Base-by-base conservation (phyloP, 306 rosid species). In the Castanopsis chinensis region DNA sequence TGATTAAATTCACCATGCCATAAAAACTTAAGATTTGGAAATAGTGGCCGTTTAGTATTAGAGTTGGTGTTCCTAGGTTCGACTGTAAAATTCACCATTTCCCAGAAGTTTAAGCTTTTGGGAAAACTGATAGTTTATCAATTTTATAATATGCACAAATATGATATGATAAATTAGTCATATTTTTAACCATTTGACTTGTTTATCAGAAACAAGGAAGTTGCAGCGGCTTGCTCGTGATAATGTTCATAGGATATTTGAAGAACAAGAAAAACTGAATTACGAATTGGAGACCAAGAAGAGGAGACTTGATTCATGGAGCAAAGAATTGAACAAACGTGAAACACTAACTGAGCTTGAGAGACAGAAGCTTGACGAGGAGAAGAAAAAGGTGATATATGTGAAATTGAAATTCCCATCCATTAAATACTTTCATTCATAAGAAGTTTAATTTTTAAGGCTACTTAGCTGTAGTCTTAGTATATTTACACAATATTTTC, bases 301-400 rank as follows among this genome's bases (percentile, higher is more conserved):
- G 80, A 83, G 81, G 86, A 90, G 87, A 83, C 95, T 95, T 80
- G 97, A 95, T 84, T 67, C 87, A 43, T 87, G 99, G 98, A 93
- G 91, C 80, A 93, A 90, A 80, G 91, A 91, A 79, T 78, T 95
- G 64, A 90, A 93, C 90, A 93, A 90, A 77, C 92, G 97, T 2
- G 98, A 95, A 88, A 94, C 87, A 51, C 73, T 89, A 63, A 95
- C 99, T 74, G 96, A 91, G 80, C 92, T 88, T 59, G 98, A 95
- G 86, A 91, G 92, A 79, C 94, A 85, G 79, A 90, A 91, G 78
- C 99, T 93, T 70, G 97, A 90, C 6, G 99, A 93, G 73, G 99
- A 95, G 20, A 91, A 80, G 83, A 84, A 85, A 85, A 91, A 91
- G 99, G 99, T 93, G 77, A 75, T 9, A 41, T 51, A 51, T 81